These are phyloP conservation scores for Ramularia endophylla DNA, from an alignment of 2,329 filamentous ascomycete genomes.

Conservation along the genomic window DNA sequence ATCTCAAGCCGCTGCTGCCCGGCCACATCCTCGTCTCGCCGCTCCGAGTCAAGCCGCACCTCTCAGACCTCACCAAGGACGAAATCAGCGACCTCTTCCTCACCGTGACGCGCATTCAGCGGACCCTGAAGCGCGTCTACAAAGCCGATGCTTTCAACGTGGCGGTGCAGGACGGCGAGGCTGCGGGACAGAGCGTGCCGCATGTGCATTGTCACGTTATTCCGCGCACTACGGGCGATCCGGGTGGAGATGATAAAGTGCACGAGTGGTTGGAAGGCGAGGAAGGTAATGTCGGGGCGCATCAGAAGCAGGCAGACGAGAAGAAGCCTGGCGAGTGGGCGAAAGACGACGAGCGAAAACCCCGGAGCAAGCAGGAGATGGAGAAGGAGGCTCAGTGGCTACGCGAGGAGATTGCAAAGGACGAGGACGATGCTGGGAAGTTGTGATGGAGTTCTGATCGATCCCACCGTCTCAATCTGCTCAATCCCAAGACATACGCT, in stretches of 20 bases:
- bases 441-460: no score
- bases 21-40: slow-evolving; percentile 92
- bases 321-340: slow-evolving; percentile 53
- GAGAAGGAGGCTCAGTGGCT: slow-evolving; percentile 66
- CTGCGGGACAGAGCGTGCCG: slow-evolving; percentile 87
- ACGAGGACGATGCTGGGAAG: slow-evolving; percentile 21
- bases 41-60: slow-evolving; percentile 56
- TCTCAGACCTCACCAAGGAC: slow-evolving; percentile 64
- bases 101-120: slow-evolving; percentile 68
- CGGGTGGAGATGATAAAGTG: slow-evolving; percentile 63
- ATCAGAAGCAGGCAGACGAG: slow-evolving; percentile 53
- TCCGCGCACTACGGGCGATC: slow-evolving; percentile 58
- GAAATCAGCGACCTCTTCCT: slow-evolving; percentile 82
- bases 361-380: slow-evolving; percentile 72
- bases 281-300: slow-evolving; percentile 73
- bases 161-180: slow-evolving; percentile 85
- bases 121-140: slow-evolving; percentile 61
- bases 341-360: slow-evolving; percentile 58
- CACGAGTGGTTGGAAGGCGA: slow-evolving; percentile 80
- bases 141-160: slow-evolving; percentile 77
- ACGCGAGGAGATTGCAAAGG: slow-evolving; percentile 48
- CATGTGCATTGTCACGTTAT: slow-evolving; percentile 94
- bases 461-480: no score
- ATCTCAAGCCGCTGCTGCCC: slow-evolving; percentile 88
- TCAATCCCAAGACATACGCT: no score